phyloP scores from a whole-genome alignment of 2,329 filamentous ascomycete species.

The Fusarium palustre region DNA sequence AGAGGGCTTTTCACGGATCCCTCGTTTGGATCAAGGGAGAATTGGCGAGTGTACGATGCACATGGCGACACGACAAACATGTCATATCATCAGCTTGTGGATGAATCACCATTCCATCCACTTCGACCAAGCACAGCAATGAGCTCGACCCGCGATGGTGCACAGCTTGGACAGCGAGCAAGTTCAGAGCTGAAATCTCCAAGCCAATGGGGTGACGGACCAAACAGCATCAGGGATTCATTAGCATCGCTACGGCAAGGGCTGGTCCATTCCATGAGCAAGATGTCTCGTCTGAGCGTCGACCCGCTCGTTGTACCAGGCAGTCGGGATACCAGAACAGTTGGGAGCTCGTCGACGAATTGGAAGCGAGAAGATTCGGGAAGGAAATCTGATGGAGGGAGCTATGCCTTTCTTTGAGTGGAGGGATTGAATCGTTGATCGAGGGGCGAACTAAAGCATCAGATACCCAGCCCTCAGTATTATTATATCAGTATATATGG shows the following conservation, averaged over 20 bases:
- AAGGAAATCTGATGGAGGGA: slow-evolving; percentile 39
- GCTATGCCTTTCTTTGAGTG: slow-evolving; percentile 44
- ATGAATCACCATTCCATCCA: slow-evolving; percentile 55
- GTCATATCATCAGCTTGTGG: slow-evolving; percentile 52
- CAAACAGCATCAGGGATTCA: slow-evolving; percentile 38
- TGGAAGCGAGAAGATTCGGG: slow-evolving; percentile 40
- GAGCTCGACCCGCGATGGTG: slow-evolving; percentile 35
- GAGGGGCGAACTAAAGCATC: slow-evolving; percentile 1
- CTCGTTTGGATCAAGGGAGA: slow-evolving; percentile 54
- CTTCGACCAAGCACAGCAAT: slow-evolving; percentile 47
- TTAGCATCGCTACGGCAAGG: slow-evolving; percentile 33
- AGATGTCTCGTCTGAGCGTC: slow-evolving; percentile 27
- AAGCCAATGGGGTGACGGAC: slow-evolving; percentile 45
- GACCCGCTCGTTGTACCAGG: slow-evolving; percentile 24
- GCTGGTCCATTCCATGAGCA: slow-evolving; percentile 24
- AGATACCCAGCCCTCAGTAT: slow-evolving; percentile 27
- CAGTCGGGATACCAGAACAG: slow-evolving; percentile 26
- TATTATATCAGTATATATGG: neutral
- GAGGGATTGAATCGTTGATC: neutral
- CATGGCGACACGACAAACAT: slow-evolving; percentile 47
- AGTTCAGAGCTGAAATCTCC: slow-evolving; percentile 41
- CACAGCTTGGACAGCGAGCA: slow-evolving; percentile 38
- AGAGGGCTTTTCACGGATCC: slow-evolving; percentile 45
- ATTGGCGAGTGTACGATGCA: slow-evolving; percentile 51
- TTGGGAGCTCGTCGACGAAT: slow-evolving; percentile 19